phyloP scores from a whole-genome alignment of 148 eudicot species.

The Amaranthus hypochondriacus region DNA sequence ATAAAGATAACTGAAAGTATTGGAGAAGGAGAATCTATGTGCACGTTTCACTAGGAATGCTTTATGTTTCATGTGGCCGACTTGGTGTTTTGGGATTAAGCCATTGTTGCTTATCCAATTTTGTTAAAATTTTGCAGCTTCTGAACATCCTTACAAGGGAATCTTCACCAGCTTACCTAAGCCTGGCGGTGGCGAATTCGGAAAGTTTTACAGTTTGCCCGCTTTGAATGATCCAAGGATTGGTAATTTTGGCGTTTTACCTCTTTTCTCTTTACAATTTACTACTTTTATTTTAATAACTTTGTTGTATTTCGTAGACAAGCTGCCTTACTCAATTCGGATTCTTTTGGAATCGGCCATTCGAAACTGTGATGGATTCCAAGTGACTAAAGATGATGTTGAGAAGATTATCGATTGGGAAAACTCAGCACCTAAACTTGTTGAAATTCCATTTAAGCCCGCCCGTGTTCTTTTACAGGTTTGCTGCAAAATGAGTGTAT shows the following conservation, averaged over 20 bases:
- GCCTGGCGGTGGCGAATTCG: conserved; percentile 97
- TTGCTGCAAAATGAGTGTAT: not conserved
- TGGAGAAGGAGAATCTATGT: too few species aligned
- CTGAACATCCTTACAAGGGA: conserved; percentile 81
- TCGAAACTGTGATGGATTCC: conserved; percentile 91
- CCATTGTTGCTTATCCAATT: too few species aligned
- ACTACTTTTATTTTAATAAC: too few species aligned
- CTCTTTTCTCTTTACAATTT: not conserved
- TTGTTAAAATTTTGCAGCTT: conserved; percentile 41
- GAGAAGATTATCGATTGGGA: conserved; percentile 98
- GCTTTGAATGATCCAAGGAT: conserved; percentile 88
- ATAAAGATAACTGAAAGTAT: too few species aligned
- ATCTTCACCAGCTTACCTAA: conserved; percentile 75
- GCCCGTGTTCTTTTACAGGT: conserved; percentile 96
- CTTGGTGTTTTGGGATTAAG: too few species aligned
- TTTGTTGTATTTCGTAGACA: conserved; percentile 36
- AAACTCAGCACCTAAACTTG: conserved; percentile 79
- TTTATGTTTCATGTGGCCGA: too few species aligned
- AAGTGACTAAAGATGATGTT: conserved; percentile 77
- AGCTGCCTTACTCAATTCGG: conserved; percentile 79
- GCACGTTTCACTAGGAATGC: too few species aligned
- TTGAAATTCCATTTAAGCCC: conserved; percentile 95
- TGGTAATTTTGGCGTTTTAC: conserved; percentile 36
- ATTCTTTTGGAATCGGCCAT: conserved; percentile 91
- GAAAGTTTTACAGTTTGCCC: conserved; percentile 92